Evolutionary conservation across 768 basidiomycete species (phyloP).

Genomic region (Auricularia sp.): DNA sequence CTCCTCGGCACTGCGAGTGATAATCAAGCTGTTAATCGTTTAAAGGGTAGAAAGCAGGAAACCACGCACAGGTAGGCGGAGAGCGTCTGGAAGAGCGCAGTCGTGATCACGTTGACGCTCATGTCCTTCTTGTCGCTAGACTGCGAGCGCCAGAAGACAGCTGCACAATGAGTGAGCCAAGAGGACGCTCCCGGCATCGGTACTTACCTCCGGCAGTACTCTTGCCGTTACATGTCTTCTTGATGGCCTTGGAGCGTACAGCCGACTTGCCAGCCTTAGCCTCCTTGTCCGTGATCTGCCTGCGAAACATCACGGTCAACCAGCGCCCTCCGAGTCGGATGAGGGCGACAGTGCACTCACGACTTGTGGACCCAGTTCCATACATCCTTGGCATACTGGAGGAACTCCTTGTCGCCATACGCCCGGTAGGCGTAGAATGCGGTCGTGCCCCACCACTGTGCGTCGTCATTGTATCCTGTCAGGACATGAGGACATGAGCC

Average conservation of each 20-base stretch:
- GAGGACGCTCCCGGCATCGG: neutral
- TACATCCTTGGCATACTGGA: slow-evolving; percentile 34
- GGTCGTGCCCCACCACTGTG: slow-evolving; percentile 43
- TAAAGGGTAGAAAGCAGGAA: neutral
- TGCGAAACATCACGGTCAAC: slow-evolving; percentile 9
- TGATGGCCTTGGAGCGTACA: slow-evolving; percentile 32
- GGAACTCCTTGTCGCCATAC: slow-evolving; percentile 32
- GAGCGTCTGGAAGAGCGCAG: neutral
- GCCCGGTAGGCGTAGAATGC: slow-evolving; percentile 39
- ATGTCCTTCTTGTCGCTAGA: slow-evolving; percentile 33
- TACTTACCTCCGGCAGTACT: slow-evolving; percentile 38
- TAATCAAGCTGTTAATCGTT: slow-evolving; percentile 19
- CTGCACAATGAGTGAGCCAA: neutral
- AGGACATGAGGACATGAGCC: neutral
- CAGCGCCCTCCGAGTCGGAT: neutral
- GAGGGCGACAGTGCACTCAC: slow-evolving; percentile 14
- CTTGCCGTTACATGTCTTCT: slow-evolving; percentile 36
- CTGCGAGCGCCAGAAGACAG: slow-evolving; percentile 45
- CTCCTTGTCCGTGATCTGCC: slow-evolving; percentile 33
- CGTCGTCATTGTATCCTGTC: neutral
- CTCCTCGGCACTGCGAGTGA: slow-evolving; percentile 37
- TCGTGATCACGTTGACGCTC: slow-evolving; percentile 33
- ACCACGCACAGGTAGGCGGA: neutral
- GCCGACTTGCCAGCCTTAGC: slow-evolving; percentile 28
- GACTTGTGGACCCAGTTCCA: slow-evolving; percentile 40